Percentiles rank a stretch among this genome's conserved stretches.
phyloP scores from a whole-genome alignment of 768 basidiomycete species.

The Collybia mongolica region DNA sequence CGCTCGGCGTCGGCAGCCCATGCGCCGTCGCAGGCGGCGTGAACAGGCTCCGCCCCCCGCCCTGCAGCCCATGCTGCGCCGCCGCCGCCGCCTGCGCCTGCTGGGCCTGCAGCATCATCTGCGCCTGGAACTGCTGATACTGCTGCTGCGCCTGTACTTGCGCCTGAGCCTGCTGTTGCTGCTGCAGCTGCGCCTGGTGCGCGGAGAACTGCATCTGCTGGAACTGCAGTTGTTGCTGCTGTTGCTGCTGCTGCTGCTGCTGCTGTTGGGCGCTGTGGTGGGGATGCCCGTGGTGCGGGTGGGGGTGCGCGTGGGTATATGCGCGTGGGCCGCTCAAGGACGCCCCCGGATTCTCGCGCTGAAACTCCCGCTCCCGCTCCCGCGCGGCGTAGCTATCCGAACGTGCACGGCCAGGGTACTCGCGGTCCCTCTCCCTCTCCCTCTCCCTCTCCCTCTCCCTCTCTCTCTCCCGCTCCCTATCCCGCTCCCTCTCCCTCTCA shows the following conservation, averaged over 20 bases:
- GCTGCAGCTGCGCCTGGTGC: conserved; percentile 10
- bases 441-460: conserved; percentile 9
- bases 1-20: conserved; percentile 24
- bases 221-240: conserved; percentile 4
- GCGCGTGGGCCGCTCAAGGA: no score
- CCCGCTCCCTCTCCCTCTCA: conserved; percentile 1
- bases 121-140: conserved; percentile 16
- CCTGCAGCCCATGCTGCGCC: no score
- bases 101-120: conserved; percentile 25
- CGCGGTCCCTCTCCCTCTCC: conserved; percentile 2
- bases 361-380: conserved; percentile 12
- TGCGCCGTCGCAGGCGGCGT: conserved; percentile 43
- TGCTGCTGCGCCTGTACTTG: conserved; percentile 12
- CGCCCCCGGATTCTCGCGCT: conserved; percentile 9
- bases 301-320: no score
- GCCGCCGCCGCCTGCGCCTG: no score
- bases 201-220: conserved; percentile 7
- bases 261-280: no score
- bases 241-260: conserved; percentile 4
- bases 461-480: not conserved
- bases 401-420: no score
- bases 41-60: conserved; percentile 26
- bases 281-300: no score
- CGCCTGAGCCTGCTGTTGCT: conserved; percentile 17
- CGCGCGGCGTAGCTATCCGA: not conserved